Evolutionary conservation across 352 stramenopile genomes (phyloP).

Genomic region (Pythium phragmitis): DNA sequence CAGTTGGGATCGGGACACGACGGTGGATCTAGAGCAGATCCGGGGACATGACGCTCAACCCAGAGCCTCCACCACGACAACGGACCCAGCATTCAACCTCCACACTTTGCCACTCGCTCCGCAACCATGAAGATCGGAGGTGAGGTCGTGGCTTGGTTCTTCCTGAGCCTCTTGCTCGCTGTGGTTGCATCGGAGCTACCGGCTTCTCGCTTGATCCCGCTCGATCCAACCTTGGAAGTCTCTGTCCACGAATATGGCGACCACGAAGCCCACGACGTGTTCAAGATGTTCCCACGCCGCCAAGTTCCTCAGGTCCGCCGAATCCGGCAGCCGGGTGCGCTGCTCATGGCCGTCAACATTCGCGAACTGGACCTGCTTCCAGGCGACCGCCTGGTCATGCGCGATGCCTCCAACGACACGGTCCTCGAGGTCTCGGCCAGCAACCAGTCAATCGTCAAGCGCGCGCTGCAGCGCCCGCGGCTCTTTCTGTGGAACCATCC

Average conservation of each 20-base stretch:
- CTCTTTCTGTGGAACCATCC: constrained; percentile 41
- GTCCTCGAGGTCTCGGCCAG: constrained; percentile 9
- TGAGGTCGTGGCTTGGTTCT: background rate
- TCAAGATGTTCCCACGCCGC: constrained; percentile 27
- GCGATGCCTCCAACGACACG: constrained; percentile 8
- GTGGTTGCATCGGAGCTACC: background rate
- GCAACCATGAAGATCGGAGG: too few relatives aligned
- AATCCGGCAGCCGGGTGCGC: constrained; percentile 22
- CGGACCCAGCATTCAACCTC: too few relatives aligned
- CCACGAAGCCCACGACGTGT: background rate
- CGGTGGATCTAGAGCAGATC: too few relatives aligned
- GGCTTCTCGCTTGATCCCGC: background rate
- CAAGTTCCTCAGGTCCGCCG: constrained; percentile 25
- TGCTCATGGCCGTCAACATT: constrained; percentile 31
- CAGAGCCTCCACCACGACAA: too few relatives aligned
- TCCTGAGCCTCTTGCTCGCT: background rate
- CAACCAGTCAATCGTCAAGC: constrained; percentile 27
- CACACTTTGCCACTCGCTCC: too few relatives aligned
- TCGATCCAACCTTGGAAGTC: constrained; percentile 16
- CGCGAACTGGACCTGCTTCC: constrained; percentile 26
- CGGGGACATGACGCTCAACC: too few relatives aligned
- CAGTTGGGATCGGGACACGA: too few relatives aligned
- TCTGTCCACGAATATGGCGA: background rate
- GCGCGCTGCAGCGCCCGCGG: background rate
- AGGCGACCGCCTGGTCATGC: constrained; percentile 29